Base-by-base conservation (phyloP, 441 rosid genomes). In the Populus tomentosa region DNA sequence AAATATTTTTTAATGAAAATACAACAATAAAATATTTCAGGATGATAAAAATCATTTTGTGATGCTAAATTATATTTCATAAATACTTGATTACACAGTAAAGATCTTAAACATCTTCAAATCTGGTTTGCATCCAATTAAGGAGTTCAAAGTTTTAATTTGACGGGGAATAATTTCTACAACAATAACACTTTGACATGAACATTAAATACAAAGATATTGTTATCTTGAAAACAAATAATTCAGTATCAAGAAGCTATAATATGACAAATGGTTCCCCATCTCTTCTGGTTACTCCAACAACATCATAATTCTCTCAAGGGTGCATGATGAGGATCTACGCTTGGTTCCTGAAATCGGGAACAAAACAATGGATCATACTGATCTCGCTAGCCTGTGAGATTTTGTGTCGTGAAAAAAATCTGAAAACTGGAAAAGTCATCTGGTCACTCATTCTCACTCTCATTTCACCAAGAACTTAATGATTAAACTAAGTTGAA, bases 291-390 rank as follows among this genome's bases (percentile, higher is more conserved):
- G 40, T 68, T 10, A 35, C 26, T 46, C 38, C 28, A 76, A 33
- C 80, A 24, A 6, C 6, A 73, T 78, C 32, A 82, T 2, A 28
- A 28, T 28, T 28, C 3, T 56, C 26, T 46, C 9, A 21, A n/a
- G 69, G 13, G 40, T 77, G 69, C 82, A 78, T 75, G 65, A 74
- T 66, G 67, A 62, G 61, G 71, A 77, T 80, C 80, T 82, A 84
- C 81, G 86, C 85, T 53, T 64, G 84, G 85, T 83, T 80, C 46
- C 83, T 21, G 9, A 73, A 84, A 62, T 33, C 71, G 85, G 81
- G 73, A 76, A 75, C 85, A 82, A 28, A 28, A 32, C 30, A 28
- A 28, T 28, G n/a, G 73, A 78, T 84, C 79, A 68, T 75, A 9
- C 71, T 62, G 70, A 73, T 56, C 32, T 20, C 59, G 5, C 53